These are phyloP conservation scores for Entrophospora sp. DNA, from an alignment of 192 early-diverging fungal genomes.

Conservation along the genomic window DNA sequence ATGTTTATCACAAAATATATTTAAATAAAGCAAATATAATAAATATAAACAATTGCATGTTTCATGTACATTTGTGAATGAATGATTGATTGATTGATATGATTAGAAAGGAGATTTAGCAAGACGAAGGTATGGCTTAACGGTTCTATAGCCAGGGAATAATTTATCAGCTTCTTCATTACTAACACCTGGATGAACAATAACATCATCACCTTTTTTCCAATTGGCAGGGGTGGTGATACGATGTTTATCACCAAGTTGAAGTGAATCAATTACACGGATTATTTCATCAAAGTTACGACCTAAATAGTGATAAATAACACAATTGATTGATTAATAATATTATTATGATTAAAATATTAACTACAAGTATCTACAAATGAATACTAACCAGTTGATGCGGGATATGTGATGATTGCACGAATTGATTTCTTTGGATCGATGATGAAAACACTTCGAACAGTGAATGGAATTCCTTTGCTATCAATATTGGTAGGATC, in stretches of 20 bases:
- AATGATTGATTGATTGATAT: no score
- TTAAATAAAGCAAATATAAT: no score
- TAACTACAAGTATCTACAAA: not conserved
- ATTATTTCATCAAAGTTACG: constrained; percentile 98
- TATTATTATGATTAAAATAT: not conserved
- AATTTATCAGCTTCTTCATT: constrained; percentile 75
- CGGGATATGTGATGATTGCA: constrained; percentile 86
- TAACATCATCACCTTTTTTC: constrained; percentile 80
- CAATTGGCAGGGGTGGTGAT: constrained; percentile 95
- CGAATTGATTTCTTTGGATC: constrained; percentile 89
- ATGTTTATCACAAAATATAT: no score
- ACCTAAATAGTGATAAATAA: constrained; percentile 30
- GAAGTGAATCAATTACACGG: constrained; percentile 86
- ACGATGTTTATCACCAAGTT: constrained; percentile 78
- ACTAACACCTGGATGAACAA: constrained; percentile 77
- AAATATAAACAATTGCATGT: no score
- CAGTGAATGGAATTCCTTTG: constrained; percentile 88
- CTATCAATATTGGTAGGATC: constrained; percentile 83
- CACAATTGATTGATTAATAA: not conserved
- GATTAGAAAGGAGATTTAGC: constrained; percentile 36
- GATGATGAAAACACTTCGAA: constrained; percentile 92
- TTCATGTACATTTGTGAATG: no score
- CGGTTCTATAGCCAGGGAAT: constrained; percentile 74
- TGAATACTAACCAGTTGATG: constrained; percentile 48
- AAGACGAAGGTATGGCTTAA: constrained; percentile 82